Percentiles rank a stretch among this genome's conserved stretches.
Evolutionary conservation across 208 protist genomes (phyloP).

Genomic region (Wallacemonas collosoma): DNA sequence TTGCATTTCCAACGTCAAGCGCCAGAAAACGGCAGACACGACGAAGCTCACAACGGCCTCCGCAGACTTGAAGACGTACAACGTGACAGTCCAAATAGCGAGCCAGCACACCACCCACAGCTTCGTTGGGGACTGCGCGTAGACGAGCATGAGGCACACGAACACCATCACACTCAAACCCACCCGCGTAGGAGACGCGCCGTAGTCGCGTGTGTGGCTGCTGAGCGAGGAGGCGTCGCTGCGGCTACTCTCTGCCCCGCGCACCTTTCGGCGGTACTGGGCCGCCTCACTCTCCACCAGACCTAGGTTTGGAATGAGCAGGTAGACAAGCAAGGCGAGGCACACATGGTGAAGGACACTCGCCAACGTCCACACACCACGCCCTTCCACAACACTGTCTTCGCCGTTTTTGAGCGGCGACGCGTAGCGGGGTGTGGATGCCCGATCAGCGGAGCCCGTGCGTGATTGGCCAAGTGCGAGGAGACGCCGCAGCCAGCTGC

Average conservation of each 20-base stretch:
- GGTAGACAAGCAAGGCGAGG: constrained; percentile 36
- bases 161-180: constrained; percentile 47
- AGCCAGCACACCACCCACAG: constrained; percentile 40
- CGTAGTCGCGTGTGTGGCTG: not conserved
- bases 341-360: constrained; percentile 33
- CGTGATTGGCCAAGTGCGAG: constrained; percentile 5
- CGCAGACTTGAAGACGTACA: constrained; percentile 24
- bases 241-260: too few species aligned
- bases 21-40: constrained; percentile 30
- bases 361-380: not conserved
- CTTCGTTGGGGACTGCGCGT: constrained; percentile 20
- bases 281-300: not conserved
- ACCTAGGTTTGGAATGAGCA: constrained; percentile 33
- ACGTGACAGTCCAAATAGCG: constrained; percentile 31
- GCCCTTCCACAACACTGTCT: not conserved
- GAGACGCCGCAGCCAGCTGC: constrained; percentile 25
- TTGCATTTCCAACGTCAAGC: constrained; percentile 5
- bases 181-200: constrained; percentile 26
- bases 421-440: not conserved
- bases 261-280: not conserved
- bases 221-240: not conserved
- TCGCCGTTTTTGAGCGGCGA: constrained; percentile 13
- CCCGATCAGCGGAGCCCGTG: not conserved
- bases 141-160: constrained; percentile 38
- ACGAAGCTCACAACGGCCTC: constrained; percentile 34